Evolutionary conservation across 176 grass and related monocot genomes (phyloP).

Genomic region (Bromus sterilis): DNA sequence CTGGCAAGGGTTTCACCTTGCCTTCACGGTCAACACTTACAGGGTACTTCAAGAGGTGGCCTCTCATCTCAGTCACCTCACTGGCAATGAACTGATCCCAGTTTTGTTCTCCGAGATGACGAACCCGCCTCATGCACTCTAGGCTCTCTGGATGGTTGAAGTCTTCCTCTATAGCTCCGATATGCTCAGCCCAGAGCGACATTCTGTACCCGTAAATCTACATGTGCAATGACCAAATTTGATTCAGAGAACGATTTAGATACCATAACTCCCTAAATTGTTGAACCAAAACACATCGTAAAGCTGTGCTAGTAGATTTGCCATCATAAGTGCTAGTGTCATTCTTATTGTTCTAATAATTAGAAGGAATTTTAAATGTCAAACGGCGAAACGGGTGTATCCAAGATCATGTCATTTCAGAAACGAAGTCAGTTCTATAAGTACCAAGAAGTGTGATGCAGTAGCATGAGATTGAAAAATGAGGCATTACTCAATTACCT

Average conservation of each 20-base stretch:
- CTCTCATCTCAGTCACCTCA: slow-evolving; percentile 60
- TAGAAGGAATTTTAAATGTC: not conserved
- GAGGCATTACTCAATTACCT: slow-evolving; percentile 20
- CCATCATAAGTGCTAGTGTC: not conserved
- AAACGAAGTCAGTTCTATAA: not conserved
- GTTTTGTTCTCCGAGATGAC: slow-evolving; percentile 41
- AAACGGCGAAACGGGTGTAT: not conserved
- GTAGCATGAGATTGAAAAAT: not conserved
- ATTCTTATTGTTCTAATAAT: not conserved
- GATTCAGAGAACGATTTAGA: not conserved
- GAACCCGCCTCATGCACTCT: slow-evolving; percentile 52
- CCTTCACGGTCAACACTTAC: slow-evolving; percentile 40
- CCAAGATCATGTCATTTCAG: not conserved
- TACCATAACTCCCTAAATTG: not conserved
- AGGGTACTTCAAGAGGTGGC: slow-evolving; percentile 72
- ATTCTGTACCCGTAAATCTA: slow-evolving; percentile 78
- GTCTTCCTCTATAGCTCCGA: slow-evolving; percentile 36
- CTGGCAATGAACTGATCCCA: slow-evolving; percentile 50
- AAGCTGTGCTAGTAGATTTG: not conserved
- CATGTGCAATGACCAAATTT: not conserved
- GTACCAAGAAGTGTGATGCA: not conserved
- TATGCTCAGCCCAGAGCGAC: slow-evolving; percentile 78
- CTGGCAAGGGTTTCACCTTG: slow-evolving; percentile 47
- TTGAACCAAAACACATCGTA: not conserved
- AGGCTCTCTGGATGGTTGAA: slow-evolving; percentile 62